phyloP scores from a whole-genome alignment of 805 yeast species.

The Wickerhamiella australiensis region DNA sequence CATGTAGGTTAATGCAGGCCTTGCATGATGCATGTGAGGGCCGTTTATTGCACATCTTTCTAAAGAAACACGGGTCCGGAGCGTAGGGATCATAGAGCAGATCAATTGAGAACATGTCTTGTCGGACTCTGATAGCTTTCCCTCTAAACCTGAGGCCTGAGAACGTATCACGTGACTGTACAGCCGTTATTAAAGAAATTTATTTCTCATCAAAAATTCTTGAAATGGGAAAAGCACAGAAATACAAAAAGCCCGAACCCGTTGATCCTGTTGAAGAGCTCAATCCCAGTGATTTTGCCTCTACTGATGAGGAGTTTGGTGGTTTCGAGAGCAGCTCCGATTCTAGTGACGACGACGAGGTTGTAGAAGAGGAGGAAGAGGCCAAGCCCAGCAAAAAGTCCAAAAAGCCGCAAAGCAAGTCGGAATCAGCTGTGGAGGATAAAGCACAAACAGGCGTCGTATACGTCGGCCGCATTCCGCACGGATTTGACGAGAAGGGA shows the following conservation, averaged over 20 bases:
- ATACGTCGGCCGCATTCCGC: constrained; percentile 85
- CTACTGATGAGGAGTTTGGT: constrained; percentile 21
- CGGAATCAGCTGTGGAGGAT: background rate
- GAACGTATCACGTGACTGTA: background rate
- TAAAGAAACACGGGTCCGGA: no score
- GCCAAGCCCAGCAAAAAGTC: constrained; percentile 9
- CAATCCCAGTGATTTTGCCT: constrained; percentile 18
- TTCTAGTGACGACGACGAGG: background rate
- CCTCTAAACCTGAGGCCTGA: no score
- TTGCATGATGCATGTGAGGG: background rate
- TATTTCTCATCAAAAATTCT: background rate
- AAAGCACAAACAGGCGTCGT: constrained; percentile 44
- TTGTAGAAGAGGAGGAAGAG: background rate
- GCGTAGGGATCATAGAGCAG: no score
- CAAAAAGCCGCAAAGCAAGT: background rate
- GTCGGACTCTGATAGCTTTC: no score
- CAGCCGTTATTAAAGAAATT: background rate
- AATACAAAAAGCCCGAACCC: constrained; percentile 31
- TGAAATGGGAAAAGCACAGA: constrained; percentile 14
- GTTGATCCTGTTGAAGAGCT: constrained; percentile 13
- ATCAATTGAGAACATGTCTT: no score
- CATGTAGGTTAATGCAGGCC: background rate
- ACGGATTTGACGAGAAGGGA: constrained; percentile 71
- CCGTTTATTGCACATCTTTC: background rate
- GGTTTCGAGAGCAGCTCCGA: constrained; percentile 15